Conservation (phyloP, 1,139 yeast genomes). For the Yamadazyma buinensis region DNA sequence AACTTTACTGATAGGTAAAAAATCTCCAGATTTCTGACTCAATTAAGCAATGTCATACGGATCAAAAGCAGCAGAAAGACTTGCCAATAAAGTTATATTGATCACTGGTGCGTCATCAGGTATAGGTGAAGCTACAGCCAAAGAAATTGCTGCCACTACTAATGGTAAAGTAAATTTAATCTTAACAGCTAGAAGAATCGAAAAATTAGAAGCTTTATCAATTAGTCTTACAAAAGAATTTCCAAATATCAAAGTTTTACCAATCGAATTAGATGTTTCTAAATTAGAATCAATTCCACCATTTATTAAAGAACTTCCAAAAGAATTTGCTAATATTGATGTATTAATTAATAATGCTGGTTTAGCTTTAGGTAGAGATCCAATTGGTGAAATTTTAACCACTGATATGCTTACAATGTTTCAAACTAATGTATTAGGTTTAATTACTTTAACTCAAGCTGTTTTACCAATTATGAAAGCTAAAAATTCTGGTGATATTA, state of each 20-base stretch:
- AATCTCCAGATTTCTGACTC: background rate
- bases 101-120: constrained; percentile 40
- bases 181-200: constrained; percentile 67
- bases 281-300: constrained; percentile 46
- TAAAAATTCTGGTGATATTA: constrained; percentile 45
- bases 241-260: constrained; percentile 46
- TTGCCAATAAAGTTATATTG: constrained; percentile 35
- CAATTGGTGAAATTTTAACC: constrained; percentile 54
- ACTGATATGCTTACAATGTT: constrained; percentile 62
- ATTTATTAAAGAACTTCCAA: constrained; percentile 49
- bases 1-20: no score
- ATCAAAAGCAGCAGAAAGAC: constrained; percentile 38
- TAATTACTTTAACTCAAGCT: constrained; percentile 67
- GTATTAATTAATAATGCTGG: constrained; percentile 82
- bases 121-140: constrained; percentile 75
- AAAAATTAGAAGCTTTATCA: constrained; percentile 48
- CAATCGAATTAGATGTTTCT: constrained; percentile 60
- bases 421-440: constrained; percentile 70
- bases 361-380: constrained; percentile 65
- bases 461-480: constrained; percentile 59
- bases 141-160: constrained; percentile 66
- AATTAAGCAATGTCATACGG: constrained; percentile 35
- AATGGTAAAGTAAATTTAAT: constrained; percentile 63
- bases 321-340: constrained; percentile 55
- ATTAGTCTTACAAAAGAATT: constrained; percentile 40